Evolutionary conservation across 768 basidiomycete species (phyloP), one percentile per base, ranked within the genome.

Genomic region (Lentinula edodes): DNA sequence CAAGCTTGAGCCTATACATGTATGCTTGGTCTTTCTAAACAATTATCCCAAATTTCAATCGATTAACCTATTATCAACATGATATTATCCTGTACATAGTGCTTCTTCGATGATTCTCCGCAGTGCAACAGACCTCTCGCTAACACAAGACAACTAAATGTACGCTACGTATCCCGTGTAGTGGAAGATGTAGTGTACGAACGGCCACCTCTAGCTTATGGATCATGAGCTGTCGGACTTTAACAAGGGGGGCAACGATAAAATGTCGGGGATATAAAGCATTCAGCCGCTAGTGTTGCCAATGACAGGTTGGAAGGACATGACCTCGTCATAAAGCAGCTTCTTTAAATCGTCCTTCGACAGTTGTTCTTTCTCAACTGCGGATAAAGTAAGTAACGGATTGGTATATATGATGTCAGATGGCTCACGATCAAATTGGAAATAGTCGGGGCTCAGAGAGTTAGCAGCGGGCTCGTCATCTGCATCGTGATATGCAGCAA

Each of bases 381-480:
- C 20, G 28, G 23, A 9, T 16, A 5, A 4, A 10, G 18, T 41
- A 10, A 38, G 28, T 28, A 28, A 28, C 28, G 28, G 3, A 28
- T 28, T 4, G 2, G 28, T 3, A 28, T 3, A 3, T 28, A 28
- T 28, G 28, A 28, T 34, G 6, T 15, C 16, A 20, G 13, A 20
- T 28, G 12, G 18, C 55, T 56, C n/a, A 56, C 86, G 77, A 72
- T 97, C 94, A 69, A 95, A 96, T 66, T 93, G 89, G 72, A 98
- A 97, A 74, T 95, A 97, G 48, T 83, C 82, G 0, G 92, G 85
- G 68, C 87, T 88, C 54, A 97, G 81, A 7, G 91, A 87, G 42
- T 84, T 79, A n/a, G 89, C 88, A 34, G 78, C 77, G 2, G 95
- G 95, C 69, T 97, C 95, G 69, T 97, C 95, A 58, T 91, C 89